Evolutionary conservation across 768 basidiomycete species (phyloP), one percentile per base, ranked within the genome.

Genomic region (Myochromella boudieri): DNA sequence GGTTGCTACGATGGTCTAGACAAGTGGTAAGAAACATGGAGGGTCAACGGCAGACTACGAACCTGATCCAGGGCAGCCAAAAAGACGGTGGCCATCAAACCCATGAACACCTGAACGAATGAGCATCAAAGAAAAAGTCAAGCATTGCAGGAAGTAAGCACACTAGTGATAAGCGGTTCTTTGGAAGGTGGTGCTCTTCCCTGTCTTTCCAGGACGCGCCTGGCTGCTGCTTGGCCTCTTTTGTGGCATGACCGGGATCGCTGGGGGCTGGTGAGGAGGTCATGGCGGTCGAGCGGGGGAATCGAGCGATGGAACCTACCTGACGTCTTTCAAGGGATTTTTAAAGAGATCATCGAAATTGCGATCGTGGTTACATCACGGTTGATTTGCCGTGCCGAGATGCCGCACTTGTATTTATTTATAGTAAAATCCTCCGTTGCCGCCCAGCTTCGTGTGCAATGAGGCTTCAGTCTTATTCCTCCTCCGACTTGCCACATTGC

Each of bases 1-100:
- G 6, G 86, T 88, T 8, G 85, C 80, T 9, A 87, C 80, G 48
- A 84, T 83, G 12, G 80, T 82, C 81, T 83, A 25, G n/a, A 15
- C 21, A 18, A 32, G 14, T 27, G 39, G 11, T 15, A 31, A 8
- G 17, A n/a, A 20, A 27, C 10, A 6, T 18, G 26, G 15, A 36
- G n/a, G 29, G 12, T 21, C 9, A 15, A 15, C 2, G 33, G 18
- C 18, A 31, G n/a, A 28, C 24, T 9, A 54, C 59, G 12, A 46
- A 81, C 82, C 68, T 85, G 81, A 57, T 85, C 83, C 31, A 85
- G 66, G 3, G 82, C 81, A 6, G 80, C 78, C 51, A 77, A 60
- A 50, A 79, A 77, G 3, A 72, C 60, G 5, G 63, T 62, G n/a
- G 64, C 52, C 72, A 76, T 76, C 29, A 77, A 59, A 5, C 74